Conservation (phyloP, 73 alveolate genomes). For the Tetrahymena borealis region DNA sequence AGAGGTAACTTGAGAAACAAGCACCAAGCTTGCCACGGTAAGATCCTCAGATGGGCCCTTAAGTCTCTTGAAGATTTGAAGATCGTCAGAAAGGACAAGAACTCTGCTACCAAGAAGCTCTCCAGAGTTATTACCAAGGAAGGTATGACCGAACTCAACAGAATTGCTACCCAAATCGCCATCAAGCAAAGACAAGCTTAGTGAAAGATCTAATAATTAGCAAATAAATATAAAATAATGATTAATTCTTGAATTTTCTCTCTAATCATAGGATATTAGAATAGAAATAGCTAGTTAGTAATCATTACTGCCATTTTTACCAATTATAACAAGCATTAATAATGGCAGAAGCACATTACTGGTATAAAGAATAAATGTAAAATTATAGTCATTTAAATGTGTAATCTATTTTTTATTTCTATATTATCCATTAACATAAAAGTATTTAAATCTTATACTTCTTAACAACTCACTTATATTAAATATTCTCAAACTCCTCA, state of each 20-base stretch:
- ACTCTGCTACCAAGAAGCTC: slow-evolving; percentile 36
- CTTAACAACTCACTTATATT: not conserved
- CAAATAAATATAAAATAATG: not conserved
- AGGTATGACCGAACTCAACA: slow-evolving; percentile 52
- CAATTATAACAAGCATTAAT: not conserved
- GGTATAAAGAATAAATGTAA: not conserved
- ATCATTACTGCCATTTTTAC: slow-evolving; percentile 1
- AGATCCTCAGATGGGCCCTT: slow-evolving; percentile 83
- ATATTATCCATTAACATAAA: not conserved
- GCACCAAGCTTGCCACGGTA: slow-evolving; percentile 75
- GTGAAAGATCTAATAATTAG: not conserved
- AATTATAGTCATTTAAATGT: not conserved
- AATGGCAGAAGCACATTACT: not conserved
- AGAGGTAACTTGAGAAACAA: slow-evolving; percentile 70
- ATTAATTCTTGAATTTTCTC: not conserved
- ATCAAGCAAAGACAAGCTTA: not conserved
- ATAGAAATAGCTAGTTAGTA: not conserved
- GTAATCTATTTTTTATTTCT: not conserved
- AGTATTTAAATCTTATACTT: not conserved
- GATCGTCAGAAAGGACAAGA: slow-evolving; percentile 63
- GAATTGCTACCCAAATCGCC: slow-evolving; percentile 52
- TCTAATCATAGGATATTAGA: slow-evolving; percentile 1
- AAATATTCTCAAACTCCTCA: not conserved
- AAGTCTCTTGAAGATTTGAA: slow-evolving; percentile 76
- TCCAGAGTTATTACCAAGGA: slow-evolving; percentile 51